These are phyloP conservation scores for Colletotrichum graminicola DNA, from an alignment of 2,329 filamentous ascomycete genomes.

Conservation along the genomic window DNA sequence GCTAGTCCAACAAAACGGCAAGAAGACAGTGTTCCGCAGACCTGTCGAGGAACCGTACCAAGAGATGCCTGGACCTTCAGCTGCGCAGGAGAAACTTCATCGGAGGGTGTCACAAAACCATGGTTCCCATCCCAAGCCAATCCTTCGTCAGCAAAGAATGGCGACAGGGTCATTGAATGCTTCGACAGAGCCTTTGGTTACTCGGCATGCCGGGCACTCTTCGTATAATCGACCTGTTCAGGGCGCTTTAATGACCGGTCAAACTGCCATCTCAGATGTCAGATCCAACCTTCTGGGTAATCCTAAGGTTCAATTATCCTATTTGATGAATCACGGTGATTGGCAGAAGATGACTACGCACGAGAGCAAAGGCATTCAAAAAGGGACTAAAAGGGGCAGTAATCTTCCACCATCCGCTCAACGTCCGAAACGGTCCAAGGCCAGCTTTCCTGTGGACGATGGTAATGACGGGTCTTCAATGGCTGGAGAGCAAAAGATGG, in stretches of 20 bases:
- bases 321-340: not conserved
- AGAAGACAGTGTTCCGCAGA: constrained; percentile 22
- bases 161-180: not conserved
- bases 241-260: not conserved
- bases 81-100: constrained; percentile 12
- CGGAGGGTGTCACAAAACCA: constrained; percentile 9
- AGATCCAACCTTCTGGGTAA: constrained; percentile 17
- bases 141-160: not conserved
- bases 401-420: not conserved
- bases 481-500: not conserved
- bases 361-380: not conserved
- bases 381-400: not conserved
- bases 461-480: not conserved
- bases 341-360: not conserved
- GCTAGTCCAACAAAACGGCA: not conserved
- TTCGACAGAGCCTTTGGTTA: not conserved
- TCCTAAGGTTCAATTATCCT: not conserved
- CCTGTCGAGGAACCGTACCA: constrained; percentile 16
- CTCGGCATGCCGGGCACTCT: constrained; percentile 10
- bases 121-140: not conserved
- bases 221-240: constrained; percentile 20
- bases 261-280: not conserved
- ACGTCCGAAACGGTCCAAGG: constrained; percentile 12
- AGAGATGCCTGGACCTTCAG: constrained; percentile 7
- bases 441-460: not conserved